Conservation (phyloP, 2,329 filamentous ascomycete genomes). For the Sclerotinia trifoliorum region DNA sequence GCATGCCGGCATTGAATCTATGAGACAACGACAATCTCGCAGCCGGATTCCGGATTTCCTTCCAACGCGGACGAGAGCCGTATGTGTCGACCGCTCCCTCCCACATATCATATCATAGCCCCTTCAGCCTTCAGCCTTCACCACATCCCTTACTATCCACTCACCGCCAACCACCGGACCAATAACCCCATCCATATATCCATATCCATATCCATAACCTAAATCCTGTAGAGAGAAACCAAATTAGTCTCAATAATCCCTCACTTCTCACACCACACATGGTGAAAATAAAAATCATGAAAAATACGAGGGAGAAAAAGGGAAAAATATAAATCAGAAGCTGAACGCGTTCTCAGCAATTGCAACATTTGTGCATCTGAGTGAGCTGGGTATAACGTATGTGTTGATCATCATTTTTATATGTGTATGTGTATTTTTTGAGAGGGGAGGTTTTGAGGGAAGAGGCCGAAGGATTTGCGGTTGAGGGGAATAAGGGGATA, state of each 20-base stretch:
- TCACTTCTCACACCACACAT: neutral
- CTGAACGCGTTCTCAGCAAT: conserved; percentile 24
- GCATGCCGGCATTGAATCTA: neutral
- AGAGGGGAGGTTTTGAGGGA: neutral
- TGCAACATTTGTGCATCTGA: conserved; percentile 22
- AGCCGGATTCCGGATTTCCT: neutral
- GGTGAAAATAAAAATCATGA: neutral
- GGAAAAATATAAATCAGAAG: conserved; percentile 15
- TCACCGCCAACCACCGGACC: neutral
- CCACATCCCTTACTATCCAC: neutral
- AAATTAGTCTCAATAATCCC: neutral
- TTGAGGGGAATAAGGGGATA: neutral
- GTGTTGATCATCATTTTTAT: conserved; percentile 23
- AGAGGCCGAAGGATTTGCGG: too few species aligned
- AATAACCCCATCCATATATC: neutral
- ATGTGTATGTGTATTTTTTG: neutral
- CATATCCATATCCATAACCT: neutral
- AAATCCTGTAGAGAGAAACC: neutral
- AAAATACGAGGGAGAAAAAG: too few species aligned
- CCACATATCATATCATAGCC: neutral
- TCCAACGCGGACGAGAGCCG: neutral
- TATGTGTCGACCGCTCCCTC: neutral
- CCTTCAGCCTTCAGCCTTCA: too few species aligned
- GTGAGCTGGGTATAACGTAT: conserved; percentile 25
- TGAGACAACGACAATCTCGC: neutral